Percentiles rank a stretch among this genome's conserved stretches.
Conservation (phyloP, 1,284 basidiomycete species). For the Boletus holoroseus region DNA sequence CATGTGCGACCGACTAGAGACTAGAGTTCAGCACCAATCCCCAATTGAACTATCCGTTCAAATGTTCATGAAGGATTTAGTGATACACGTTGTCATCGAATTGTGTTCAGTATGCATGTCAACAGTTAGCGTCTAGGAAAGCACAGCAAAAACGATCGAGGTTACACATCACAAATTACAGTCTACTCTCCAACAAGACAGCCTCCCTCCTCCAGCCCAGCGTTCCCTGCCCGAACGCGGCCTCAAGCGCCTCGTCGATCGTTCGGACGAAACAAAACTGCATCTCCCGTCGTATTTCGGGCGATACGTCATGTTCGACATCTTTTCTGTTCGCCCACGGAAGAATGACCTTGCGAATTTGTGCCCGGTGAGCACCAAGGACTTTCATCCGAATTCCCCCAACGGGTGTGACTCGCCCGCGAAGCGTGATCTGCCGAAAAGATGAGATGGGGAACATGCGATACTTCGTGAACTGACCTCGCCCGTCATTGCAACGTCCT, state of each 20-base stretch:
- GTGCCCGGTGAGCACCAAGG: slow-evolving; percentile 78
- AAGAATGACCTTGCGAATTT: slow-evolving; percentile 75
- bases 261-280: slow-evolving; percentile 77
- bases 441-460: background rate
- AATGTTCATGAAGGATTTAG: background rate
- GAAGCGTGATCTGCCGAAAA: slow-evolving; percentile 58
- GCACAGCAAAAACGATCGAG: background rate
- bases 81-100: background rate
- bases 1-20: background rate
- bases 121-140: background rate
- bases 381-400: slow-evolving; percentile 65
- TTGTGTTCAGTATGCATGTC: background rate
- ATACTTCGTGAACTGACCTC: slow-evolving; percentile 44
- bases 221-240: slow-evolving; percentile 67
- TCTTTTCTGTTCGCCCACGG: slow-evolving; percentile 82
- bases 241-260: slow-evolving; percentile 73
- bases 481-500: slow-evolving; percentile 76
- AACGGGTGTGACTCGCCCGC: slow-evolving; percentile 74
- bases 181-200: slow-evolving; percentile 51
- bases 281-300: slow-evolving; percentile 65
- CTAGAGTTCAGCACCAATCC: background rate
- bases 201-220: slow-evolving; percentile 53
- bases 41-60: background rate
- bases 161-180: slow-evolving; percentile 31
- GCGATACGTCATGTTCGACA: slow-evolving; percentile 76